Conservation (phyloP, 2,329 filamentous ascomycete species). For the Byssothecium circinans region DNA sequence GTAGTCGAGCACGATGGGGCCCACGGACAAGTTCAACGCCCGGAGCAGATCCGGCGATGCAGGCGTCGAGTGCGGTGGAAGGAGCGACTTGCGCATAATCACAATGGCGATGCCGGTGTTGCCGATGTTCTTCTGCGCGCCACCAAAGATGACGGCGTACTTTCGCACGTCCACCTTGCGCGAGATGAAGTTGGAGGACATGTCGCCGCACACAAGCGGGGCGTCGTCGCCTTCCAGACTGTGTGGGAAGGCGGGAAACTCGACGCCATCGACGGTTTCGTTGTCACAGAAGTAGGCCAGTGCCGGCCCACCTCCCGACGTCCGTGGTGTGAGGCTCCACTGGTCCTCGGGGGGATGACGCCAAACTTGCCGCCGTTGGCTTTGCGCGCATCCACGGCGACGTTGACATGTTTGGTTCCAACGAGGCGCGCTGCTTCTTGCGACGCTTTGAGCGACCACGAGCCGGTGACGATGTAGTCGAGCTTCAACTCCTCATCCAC, state of each 20-base stretch:
- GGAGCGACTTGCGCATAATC: slow-evolving; percentile 77
- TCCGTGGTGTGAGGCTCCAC: slow-evolving; percentile 70
- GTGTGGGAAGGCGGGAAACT: slow-evolving; percentile 76
- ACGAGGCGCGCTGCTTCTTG: slow-evolving; percentile 79
- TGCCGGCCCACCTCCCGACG: slow-evolving; percentile 58
- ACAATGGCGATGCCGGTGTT: slow-evolving; percentile 83
- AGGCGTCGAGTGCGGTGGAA: slow-evolving; percentile 62
- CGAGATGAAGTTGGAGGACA: slow-evolving; percentile 92
- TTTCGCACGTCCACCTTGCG: slow-evolving; percentile 75
- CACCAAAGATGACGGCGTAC: slow-evolving; percentile 83
- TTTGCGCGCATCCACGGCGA: slow-evolving; percentile 67
- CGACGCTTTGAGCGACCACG: slow-evolving; percentile 86
- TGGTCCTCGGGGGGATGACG: slow-evolving; percentile 74
- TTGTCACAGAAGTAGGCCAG: slow-evolving; percentile 92
- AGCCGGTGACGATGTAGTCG: slow-evolving; percentile 89
- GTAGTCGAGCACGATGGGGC: slow-evolving; percentile 79
- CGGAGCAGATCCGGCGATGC: slow-evolving; percentile 71
- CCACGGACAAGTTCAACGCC: slow-evolving; percentile 72
- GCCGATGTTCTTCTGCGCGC: slow-evolving; percentile 93
- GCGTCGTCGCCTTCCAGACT: slow-evolving; percentile 66
- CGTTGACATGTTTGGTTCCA: slow-evolving; percentile 77
- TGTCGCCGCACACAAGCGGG: slow-evolving; percentile 80
- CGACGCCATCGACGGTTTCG: slow-evolving; percentile 91
- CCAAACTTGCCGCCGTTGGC: slow-evolving; percentile 81
- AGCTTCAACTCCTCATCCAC: slow-evolving; percentile 73